Evolutionary conservation across 1,139 yeast genomes (phyloP).

Genomic region (Yamadazyma aaseri): DNA sequence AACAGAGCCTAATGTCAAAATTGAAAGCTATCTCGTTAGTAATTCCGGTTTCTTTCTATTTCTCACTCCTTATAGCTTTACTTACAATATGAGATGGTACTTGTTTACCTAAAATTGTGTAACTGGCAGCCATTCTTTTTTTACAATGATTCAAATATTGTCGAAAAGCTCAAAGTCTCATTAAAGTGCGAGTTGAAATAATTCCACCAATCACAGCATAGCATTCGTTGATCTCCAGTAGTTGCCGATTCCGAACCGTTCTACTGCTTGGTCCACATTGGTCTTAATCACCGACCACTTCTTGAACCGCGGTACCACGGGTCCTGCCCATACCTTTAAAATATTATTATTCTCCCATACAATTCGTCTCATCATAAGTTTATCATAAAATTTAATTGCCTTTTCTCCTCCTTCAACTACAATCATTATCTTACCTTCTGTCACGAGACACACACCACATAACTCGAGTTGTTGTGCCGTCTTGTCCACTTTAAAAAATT

Average conservation of each 20-base stretch:
- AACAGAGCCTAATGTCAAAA: slow-evolving; percentile 47
- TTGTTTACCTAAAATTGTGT: slow-evolving; percentile 60
- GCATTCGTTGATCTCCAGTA: slow-evolving; percentile 48
- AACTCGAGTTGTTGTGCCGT: slow-evolving; percentile 75
- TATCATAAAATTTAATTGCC: slow-evolving; percentile 59
- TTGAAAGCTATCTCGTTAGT: slow-evolving; percentile 36
- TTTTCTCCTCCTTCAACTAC: slow-evolving; percentile 74
- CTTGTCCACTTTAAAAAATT: slow-evolving; percentile 68
- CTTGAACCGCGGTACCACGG: slow-evolving; percentile 52
- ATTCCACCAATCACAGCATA: neutral
- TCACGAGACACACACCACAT: slow-evolving; percentile 52
- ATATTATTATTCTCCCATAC: slow-evolving; percentile 67
- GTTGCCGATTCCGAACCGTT: slow-evolving; percentile 51
- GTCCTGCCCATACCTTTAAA: slow-evolving; percentile 74
- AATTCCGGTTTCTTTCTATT: no score
- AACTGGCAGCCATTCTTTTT: slow-evolving; percentile 62
- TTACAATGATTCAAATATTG: neutral
- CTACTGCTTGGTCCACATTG: slow-evolving; percentile 51
- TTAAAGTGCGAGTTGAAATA: no score
- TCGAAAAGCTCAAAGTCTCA: no score
- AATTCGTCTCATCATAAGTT: slow-evolving; percentile 60
- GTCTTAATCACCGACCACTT: slow-evolving; percentile 61
- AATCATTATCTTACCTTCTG: slow-evolving; percentile 53
- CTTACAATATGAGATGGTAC: slow-evolving; percentile 66
- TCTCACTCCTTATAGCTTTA: slow-evolving; percentile 16